Evolutionary conservation across 2,329 filamentous ascomycete genomes (phyloP).

Genomic region (Cladophialophora immunda): DNA sequence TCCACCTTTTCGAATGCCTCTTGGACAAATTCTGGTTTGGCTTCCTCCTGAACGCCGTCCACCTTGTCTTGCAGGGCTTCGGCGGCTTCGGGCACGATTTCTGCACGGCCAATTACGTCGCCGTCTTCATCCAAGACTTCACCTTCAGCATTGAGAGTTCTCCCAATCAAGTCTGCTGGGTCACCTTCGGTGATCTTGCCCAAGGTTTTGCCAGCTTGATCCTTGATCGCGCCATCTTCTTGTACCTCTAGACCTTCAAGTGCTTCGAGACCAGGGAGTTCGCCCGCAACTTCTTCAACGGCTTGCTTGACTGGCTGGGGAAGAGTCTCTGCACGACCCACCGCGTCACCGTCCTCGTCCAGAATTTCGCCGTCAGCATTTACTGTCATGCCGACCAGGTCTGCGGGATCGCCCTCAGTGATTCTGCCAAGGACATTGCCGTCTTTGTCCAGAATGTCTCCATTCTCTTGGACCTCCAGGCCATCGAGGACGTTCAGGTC

Average conservation of each 20-base stretch:
- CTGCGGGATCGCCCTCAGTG: slow-evolving; percentile 52
- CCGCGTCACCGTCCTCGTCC: slow-evolving; percentile 50
- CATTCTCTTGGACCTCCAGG: slow-evolving; percentile 61
- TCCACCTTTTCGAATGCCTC: slow-evolving; percentile 55
- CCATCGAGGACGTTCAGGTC: slow-evolving; percentile 49
- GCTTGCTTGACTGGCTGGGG: slow-evolving; percentile 57
- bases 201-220: slow-evolving; percentile 50
- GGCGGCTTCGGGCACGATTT: slow-evolving; percentile 45
- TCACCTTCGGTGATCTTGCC: slow-evolving; percentile 54
- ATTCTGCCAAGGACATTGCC: slow-evolving; percentile 51
- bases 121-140: slow-evolving; percentile 49
- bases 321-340: slow-evolving; percentile 48
- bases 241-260: slow-evolving; percentile 55
- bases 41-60: slow-evolving; percentile 29
- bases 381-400: slow-evolving; percentile 51
- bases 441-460: slow-evolving; percentile 58
- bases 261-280: slow-evolving; percentile 49
- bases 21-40: slow-evolving; percentile 48
- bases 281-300: slow-evolving; percentile 57
- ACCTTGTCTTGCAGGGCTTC: slow-evolving; percentile 26
- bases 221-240: slow-evolving; percentile 63
- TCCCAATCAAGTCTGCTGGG: slow-evolving; percentile 50
- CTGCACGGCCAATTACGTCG: slow-evolving; percentile 49
- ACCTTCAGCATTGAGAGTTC: slow-evolving; percentile 51
- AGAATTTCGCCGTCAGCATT: slow-evolving; percentile 53